Conservation (phyloP, 176 grass and related monocot species). For the Pontederia paniculata region DNA sequence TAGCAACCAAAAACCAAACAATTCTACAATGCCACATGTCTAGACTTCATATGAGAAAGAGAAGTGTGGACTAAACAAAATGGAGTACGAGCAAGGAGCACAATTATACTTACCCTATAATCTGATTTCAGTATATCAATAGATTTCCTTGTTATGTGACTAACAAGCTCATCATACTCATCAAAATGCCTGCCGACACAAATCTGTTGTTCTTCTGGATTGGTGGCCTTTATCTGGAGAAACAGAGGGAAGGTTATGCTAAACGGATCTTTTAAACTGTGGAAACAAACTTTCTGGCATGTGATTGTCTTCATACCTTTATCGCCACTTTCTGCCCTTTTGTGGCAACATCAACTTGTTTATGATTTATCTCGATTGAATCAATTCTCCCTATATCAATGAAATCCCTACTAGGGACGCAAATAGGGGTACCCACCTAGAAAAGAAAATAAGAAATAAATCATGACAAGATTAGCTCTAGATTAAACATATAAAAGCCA, state of each 20-base stretch:
- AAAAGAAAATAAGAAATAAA: slow-evolving; percentile 10
- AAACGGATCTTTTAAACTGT: background rate
- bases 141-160: slow-evolving; percentile 61
- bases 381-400: slow-evolving; percentile 87
- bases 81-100: too few relatives aligned
- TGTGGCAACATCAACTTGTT: slow-evolving; percentile 66
- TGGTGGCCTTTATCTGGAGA: slow-evolving; percentile 49
- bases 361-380: slow-evolving; percentile 86
- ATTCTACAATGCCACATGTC: too few relatives aligned
- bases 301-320: slow-evolving; percentile 32
- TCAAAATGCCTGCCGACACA: slow-evolving; percentile 76
- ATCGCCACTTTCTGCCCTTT: slow-evolving; percentile 91
- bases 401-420: slow-evolving; percentile 55
- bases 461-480: background rate
- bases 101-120: slow-evolving; percentile 79
- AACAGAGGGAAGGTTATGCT: background rate
- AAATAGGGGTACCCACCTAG: slow-evolving; percentile 73
- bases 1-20: too few relatives aligned
- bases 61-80: too few relatives aligned
- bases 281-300: background rate
- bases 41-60: too few relatives aligned
- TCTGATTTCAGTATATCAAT: slow-evolving; percentile 76
- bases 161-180: slow-evolving; percentile 79
- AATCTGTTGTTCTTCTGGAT: slow-evolving; percentile 77
- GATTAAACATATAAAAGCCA: too few relatives aligned